A percentile compares a stretch with the other conserved stretches of the same genome.
phyloP scores from a whole-genome alignment of 2,329 filamentous ascomycete genomes.

The Phaeosphaeria sp. region DNA sequence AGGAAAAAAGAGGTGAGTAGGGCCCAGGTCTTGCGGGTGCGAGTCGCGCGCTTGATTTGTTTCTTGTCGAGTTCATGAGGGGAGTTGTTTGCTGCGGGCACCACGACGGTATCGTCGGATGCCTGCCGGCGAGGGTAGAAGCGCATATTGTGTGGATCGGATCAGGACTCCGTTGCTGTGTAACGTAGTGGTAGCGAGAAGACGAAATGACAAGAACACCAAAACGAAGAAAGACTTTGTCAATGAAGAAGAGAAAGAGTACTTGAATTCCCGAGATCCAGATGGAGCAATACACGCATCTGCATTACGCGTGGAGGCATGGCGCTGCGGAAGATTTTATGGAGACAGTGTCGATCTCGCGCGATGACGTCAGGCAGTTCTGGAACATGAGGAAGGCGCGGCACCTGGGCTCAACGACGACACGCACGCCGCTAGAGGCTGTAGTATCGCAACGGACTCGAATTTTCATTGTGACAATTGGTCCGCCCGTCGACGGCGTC shows the following conservation, averaged over 20 bases:
- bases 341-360: slow-evolving; percentile 16
- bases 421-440: slow-evolving; percentile 19
- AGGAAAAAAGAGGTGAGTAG: slow-evolving; percentile 73
- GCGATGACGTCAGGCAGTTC: slow-evolving; percentile 31
- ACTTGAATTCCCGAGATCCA: background rate
- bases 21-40: slow-evolving; percentile 66
- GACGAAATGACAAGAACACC: slow-evolving; percentile 3
- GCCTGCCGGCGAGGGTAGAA: slow-evolving; percentile 33
- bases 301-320: slow-evolving; percentile 30
- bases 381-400: slow-evolving; percentile 13
- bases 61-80: slow-evolving; percentile 41
- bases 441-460: slow-evolving; percentile 7
- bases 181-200: slow-evolving; percentile 1
- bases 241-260: background rate
- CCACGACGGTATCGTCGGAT: slow-evolving; percentile 22
- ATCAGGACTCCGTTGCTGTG: background rate
- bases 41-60: slow-evolving; percentile 50
- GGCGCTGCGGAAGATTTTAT: slow-evolving; percentile 28
- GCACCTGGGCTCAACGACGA: slow-evolving; percentile 9
- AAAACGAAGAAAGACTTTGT: background rate
- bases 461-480: slow-evolving; percentile 6
- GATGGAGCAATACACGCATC: slow-evolving; percentile 8
- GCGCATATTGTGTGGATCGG: slow-evolving; percentile 12
- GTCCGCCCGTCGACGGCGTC: slow-evolving; percentile 8
- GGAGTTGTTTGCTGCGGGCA: slow-evolving; percentile 14